phyloP scores from a whole-genome alignment of 176 grass and related monocot species.

The Aechmea fasciata region DNA sequence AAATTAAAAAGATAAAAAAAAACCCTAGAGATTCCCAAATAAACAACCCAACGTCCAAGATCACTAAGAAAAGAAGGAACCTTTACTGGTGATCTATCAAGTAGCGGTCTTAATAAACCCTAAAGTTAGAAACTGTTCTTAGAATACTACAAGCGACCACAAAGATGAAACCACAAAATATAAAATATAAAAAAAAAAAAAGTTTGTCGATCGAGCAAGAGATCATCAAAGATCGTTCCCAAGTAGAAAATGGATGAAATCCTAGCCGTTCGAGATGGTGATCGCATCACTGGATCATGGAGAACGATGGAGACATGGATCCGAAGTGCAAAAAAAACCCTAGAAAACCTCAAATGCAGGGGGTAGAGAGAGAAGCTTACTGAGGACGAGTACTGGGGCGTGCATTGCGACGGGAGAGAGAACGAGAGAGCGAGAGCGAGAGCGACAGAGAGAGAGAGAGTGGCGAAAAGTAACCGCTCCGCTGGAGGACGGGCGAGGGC shows the following conservation, averaged over 20 bases:
- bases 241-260: background rate
- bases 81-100: too few species aligned
- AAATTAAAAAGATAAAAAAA: too few species aligned
- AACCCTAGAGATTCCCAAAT: too few species aligned
- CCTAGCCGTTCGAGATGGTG: background rate
- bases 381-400: slow-evolving; percentile 81
- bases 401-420: slow-evolving; percentile 41
- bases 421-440: background rate
- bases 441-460: background rate
- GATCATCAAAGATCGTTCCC: background rate
- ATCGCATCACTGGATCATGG: background rate
- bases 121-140: too few species aligned
- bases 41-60: too few species aligned
- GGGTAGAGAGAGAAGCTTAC: slow-evolving; percentile 31
- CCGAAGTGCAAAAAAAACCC: background rate
- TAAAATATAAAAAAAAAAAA: too few species aligned
- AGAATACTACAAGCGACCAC: too few species aligned
- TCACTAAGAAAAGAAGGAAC: too few species aligned
- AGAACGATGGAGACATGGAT: too few species aligned
- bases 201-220: background rate
- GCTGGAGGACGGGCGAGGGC: too few species aligned
- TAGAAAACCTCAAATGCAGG: background rate
- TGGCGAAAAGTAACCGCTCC: slow-evolving; percentile 13
- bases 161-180: too few species aligned
- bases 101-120: too few species aligned